phyloP scores from a whole-genome alignment of 1,284 basidiomycete genomes.

The Xanthoconium separans region DNA sequence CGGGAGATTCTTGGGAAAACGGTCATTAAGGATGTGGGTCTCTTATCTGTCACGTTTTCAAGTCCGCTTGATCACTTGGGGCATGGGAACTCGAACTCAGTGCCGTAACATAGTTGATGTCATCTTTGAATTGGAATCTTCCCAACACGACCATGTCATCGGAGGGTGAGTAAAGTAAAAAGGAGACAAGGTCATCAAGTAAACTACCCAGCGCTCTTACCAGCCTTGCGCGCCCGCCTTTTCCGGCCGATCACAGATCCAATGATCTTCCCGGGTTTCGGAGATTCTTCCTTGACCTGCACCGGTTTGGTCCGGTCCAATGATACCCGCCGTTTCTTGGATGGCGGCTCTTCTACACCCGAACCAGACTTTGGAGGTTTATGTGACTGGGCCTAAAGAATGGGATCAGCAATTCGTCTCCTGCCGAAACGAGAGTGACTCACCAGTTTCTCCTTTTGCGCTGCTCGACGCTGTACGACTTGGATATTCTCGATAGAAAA shows the following conservation, averaged over 20 bases:
- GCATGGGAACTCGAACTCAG: not conserved
- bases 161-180: not conserved
- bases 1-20: too few relatives aligned
- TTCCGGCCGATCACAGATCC: constrained; percentile 55
- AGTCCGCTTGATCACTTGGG: not conserved
- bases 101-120: not conserved
- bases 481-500: constrained; percentile 94
- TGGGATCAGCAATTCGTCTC: not conserved
- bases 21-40: too few relatives aligned
- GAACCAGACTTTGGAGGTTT: constrained; percentile 7
- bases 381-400: constrained; percentile 12
- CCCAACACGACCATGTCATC: not conserved
- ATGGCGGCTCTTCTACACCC: constrained; percentile 29
- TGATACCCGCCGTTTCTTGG: constrained; percentile 42
- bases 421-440: not conserved
- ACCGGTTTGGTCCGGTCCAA: constrained; percentile 17
- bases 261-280: constrained; percentile 36
- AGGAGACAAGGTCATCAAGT: not conserved
- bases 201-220: constrained; percentile 35
- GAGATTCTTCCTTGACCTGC: constrained; percentile 19
- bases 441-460: constrained; percentile 38
- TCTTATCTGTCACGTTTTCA: not conserved
- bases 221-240: constrained; percentile 45
- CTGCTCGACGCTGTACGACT: constrained; percentile 71
- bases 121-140: not conserved